Conservation (phyloP, 148 eudicot species). For the Camellia sinensis region DNA sequence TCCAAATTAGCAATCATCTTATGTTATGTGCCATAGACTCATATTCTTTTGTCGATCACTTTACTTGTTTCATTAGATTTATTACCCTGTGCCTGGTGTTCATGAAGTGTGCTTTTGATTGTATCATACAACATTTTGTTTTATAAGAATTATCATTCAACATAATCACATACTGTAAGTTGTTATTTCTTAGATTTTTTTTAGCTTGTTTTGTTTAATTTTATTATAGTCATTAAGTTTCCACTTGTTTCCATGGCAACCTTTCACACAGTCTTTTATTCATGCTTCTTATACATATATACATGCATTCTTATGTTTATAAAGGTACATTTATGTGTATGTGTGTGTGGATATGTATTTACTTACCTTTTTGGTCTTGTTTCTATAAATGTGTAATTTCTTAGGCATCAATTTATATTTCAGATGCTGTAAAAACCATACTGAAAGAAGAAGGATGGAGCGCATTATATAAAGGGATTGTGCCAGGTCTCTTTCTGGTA, state of each 20-base stretch:
- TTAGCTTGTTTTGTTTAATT: neutral
- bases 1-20: neutral
- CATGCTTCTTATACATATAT: constrained; percentile 4
- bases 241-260: neutral
- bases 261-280: neutral
- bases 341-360: neutral
- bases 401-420: constrained; percentile 17
- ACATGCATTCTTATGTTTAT: neutral
- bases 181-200: neutral
- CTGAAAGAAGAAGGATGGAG: constrained; percentile 98
- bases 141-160: neutral
- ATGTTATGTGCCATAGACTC: neutral
- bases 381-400: neutral
- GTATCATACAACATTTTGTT: neutral
- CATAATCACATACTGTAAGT: neutral
- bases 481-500: constrained; percentile 91
- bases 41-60: neutral
- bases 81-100: neutral
- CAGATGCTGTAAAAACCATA: constrained; percentile 96
- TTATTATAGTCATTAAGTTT: neutral
- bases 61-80: constrained; percentile 1
- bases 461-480: constrained; percentile 84
- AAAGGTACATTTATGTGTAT: neutral
- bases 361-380: neutral
- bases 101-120: neutral